Percentiles rank a stretch among this genome's conserved stretches.
Evolutionary conservation across 495 filamentous ascomycete species (phyloP).

Genomic region (Xylaria bambusicola): DNA sequence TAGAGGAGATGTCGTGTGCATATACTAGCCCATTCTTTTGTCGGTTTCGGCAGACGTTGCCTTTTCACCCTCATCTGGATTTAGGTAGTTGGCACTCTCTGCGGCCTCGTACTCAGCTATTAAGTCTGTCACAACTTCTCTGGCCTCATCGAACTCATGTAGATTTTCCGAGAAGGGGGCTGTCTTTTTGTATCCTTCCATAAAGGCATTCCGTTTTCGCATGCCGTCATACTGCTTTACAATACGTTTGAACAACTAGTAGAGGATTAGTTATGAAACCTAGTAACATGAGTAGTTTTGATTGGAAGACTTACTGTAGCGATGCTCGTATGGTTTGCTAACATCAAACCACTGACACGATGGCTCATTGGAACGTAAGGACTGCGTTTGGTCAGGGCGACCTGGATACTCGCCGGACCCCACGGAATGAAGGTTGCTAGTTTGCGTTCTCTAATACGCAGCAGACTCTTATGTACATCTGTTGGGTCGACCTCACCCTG

Average conservation of each 20-base stretch:
- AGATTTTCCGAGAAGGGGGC: slow-evolving; percentile 86
- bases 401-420: slow-evolving; percentile 98
- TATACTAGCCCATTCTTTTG: slow-evolving; percentile 42
- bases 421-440: slow-evolving; percentile 97
- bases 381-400: slow-evolving; percentile 92
- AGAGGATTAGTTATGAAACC: slow-evolving; percentile 3
- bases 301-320: slow-evolving; percentile 64
- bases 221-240: slow-evolving; percentile 86
- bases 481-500: slow-evolving; percentile 97
- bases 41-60: slow-evolving; percentile 48
- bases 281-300: not conserved
- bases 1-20: not conserved
- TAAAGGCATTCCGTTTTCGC: slow-evolving; percentile 93
- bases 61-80: slow-evolving; percentile 59
- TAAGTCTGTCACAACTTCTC: slow-evolving; percentile 82
- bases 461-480: slow-evolving; percentile 94
- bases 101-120: slow-evolving; percentile 95
- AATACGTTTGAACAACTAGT: slow-evolving; percentile 84
- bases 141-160: slow-evolving; percentile 93
- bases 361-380: slow-evolving; percentile 90
- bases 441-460: slow-evolving; percentile 91
- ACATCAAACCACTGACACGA: slow-evolving; percentile 93
- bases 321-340: slow-evolving; percentile 97
- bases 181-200: slow-evolving; percentile 94
- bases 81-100: slow-evolving; percentile 84